Evolutionary conservation across 164 flowering plant genomes (phyloP), one percentile per base, ranked within the genome.

Genomic region (Annona squamosa): DNA sequence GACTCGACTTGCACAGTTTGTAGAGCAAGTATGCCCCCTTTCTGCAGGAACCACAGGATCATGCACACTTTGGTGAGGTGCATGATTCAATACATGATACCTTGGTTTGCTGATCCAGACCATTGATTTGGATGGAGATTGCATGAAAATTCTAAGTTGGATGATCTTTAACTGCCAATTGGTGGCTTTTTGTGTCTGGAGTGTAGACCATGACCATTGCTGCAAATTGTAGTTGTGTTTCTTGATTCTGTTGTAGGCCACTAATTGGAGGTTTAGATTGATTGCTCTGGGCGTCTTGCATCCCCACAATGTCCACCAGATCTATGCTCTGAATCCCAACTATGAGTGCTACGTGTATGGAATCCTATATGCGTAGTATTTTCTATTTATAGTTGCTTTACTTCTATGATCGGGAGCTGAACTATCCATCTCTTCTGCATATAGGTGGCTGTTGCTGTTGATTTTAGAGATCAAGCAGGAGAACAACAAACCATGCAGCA

Each of bases 401-500:
- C 9, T 7, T 52, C 13, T 16, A 52, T 16, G 13, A 37, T 65
- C 19, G 10, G n/a, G 46, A 46, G 41, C 70, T 46, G 52, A 17
- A 37, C 70, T n/a, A 3, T 16, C 2, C 46, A 68, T n/a, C 68
- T 43, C 59, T 52, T 26, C 43, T 65, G 42, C 5, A 44, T 63
- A 47, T 68, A 93, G 98, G 97, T 89, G 13, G 96, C 98, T 67
- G 89, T 84, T 72, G 90, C 94, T 7, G 86, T 89, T 56, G 98
- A 94, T 77, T 94, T 91, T 67, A 91, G 86, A 86, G 98, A 94
- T 80, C 97, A 91, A 83, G 86, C 97, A 37, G 94, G 93, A 72
- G 98, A 94, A 76, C 97, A 91, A 65, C 96, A 91, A 72, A 91
- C 92, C 59, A 94, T 92, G 98, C 97, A 92, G 78, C 97, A 92